Base-by-base conservation (phyloP, 306 rosid genomes). In the Vigna trinervia region DNA sequence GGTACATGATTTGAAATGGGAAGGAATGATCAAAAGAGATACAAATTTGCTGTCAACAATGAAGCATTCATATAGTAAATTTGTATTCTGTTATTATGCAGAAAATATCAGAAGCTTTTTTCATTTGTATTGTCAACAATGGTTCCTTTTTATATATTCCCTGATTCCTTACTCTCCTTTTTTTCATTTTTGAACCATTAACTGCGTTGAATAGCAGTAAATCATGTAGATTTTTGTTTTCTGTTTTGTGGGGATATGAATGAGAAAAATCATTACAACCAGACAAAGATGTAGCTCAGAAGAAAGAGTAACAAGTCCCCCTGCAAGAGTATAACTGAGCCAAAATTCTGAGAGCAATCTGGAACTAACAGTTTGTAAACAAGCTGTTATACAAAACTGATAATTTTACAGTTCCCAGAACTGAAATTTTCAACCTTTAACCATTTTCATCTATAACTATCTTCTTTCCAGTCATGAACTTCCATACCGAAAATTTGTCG, bases 281-380 rank as follows among this genome's bases (percentile, higher is more conserved):
- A 50, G 48, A 75, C 77, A 60, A 81, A 30, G 36, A 3, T 57
- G 58, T 57, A 41, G 45, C 66, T 60, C 67, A 69, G 43, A 68
- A 50, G 81, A 81, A 69, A 75, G 54, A 26, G 77, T 48, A 75
- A 51, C 53, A 69, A 28, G 46, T 52, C 34, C 8, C 22, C n/a
- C 11, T 59, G 59, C 39, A 32, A 34, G 41, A 59, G 32, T 48
- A 53, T 59, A 53, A 34, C 51, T 20, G 17, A 4, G 5, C 6
- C 14, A 30, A 41, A 54, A 9, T 20, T 32, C 12, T 65, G 13
- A 19, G 19, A 57, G 62, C 30, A 11, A 12, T 23, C 22, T 13
- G 12, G 19, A 58, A 28, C 12, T 68, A 77, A 52, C 26, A 68
- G 47, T 62, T 43, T 53, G 23, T 54, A 26, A 22, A 11, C 46